A percentile compares a stretch with the other conserved stretches of the same genome.
Conservation (phyloP, 2,329 filamentous ascomycete species). For the Dryadomyces quercivorus region DNA sequence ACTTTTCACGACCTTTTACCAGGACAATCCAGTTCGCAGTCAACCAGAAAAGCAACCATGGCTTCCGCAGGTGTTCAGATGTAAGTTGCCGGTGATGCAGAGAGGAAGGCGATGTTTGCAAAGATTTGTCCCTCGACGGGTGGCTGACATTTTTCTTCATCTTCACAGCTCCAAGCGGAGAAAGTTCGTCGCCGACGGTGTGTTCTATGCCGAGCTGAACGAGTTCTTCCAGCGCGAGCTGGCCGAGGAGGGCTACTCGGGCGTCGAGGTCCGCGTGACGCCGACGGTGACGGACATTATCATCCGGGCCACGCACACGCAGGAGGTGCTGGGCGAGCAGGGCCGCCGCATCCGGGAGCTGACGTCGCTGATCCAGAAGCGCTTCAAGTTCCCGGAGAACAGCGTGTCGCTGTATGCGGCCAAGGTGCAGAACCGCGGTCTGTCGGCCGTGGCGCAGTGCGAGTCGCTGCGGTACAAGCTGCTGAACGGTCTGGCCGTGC, state of each 20-base stretch:
- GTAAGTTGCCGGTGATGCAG: constrained; percentile 28
- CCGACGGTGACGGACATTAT: constrained; percentile 99
- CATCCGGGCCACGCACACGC: constrained; percentile 99
- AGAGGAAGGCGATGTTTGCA: neutral
- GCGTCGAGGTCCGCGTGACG: constrained; percentile 99
- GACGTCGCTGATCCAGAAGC: constrained; percentile 99
- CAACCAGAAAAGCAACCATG: constrained; percentile 29
- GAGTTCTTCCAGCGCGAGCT: constrained; percentile 99
- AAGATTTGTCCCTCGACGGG: too few relatives aligned
- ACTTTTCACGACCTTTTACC: neutral
- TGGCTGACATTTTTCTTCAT: neutral
- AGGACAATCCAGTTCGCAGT: neutral
- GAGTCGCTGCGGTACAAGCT: constrained; percentile 99
- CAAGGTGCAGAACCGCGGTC: constrained; percentile 99
- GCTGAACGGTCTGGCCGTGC: constrained; percentile 97
- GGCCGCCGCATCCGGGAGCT: constrained; percentile 99
- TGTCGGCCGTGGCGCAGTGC: constrained; percentile 99
- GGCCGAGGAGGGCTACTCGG: constrained; percentile 99
- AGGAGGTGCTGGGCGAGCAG: constrained; percentile 99
- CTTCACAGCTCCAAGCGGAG: constrained; percentile 67
- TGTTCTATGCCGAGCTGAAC: constrained; percentile 99
- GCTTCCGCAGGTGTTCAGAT: constrained; percentile 50
- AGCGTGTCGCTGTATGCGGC: constrained; percentile 98
- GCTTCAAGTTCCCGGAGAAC: constrained; percentile 99
- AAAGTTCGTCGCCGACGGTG: constrained; percentile 96